Percentiles rank a stretch among this genome's conserved stretches.
These are phyloP conservation scores for Mycosphaerelloides madeirae DNA, from an alignment of 2,329 filamentous ascomycete species.

Conservation along the genomic window DNA sequence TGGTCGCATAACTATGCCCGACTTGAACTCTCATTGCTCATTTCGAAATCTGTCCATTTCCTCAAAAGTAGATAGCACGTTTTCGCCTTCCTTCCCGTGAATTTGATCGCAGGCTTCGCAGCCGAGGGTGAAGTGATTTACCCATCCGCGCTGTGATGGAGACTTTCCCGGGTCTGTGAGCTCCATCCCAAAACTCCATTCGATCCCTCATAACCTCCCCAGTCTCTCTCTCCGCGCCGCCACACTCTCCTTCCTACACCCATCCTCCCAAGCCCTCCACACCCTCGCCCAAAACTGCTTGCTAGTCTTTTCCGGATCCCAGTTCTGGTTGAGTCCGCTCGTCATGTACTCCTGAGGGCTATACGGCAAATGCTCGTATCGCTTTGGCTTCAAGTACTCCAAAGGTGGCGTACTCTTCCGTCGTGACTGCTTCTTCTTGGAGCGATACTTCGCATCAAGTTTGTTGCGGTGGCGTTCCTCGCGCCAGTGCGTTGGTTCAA, in stretches of 20 bases:
- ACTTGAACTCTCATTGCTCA: too few relatives aligned
- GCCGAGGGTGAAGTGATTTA: too few relatives aligned
- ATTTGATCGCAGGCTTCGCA: too few relatives aligned
- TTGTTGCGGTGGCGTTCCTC: not conserved
- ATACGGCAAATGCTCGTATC: constrained; percentile 4
- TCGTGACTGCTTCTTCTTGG: not conserved
- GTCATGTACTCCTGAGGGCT: constrained; percentile 2
- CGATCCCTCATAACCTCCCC: too few relatives aligned
- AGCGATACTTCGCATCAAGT: not conserved
- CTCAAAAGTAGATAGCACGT: too few relatives aligned
- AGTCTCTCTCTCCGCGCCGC: constrained; percentile 3
- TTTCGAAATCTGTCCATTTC: too few relatives aligned
- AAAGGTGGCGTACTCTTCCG: not conserved
- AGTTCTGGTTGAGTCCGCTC: constrained; percentile 1
- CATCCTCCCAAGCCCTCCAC: not conserved
- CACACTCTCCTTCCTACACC: constrained; percentile 3
- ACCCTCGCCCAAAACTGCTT: constrained; percentile 9
- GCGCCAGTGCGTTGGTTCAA: not conserved
- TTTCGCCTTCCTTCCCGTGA: too few relatives aligned
- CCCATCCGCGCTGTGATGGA: too few relatives aligned
- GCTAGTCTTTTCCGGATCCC: not conserved
- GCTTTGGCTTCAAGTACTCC: not conserved
- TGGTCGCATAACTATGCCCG: too few relatives aligned
- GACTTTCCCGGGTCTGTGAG: too few relatives aligned
- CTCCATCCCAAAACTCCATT: too few relatives aligned